Base-by-base conservation (phyloP, 352 stramenopile species). In the Hyaloperonospora arabidopsidis region DNA sequence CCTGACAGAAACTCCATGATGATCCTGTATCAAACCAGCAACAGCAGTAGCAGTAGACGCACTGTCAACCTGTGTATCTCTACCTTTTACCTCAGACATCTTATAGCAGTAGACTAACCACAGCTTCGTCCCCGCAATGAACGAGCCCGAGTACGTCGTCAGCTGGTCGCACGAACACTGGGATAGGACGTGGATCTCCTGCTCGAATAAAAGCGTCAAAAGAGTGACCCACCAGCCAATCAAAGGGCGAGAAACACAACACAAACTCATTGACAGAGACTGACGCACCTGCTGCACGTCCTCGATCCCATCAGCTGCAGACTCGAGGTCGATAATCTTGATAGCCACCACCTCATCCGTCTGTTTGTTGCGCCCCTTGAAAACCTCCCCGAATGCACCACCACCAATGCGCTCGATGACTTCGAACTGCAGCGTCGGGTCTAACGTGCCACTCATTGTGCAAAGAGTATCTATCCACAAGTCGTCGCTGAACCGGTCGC, bases 1-100 rank as follows among this genome's bases (percentile, higher is more conserved):
- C 89, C 89, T 12, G 93, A 79, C 34, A 98, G 85, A 65, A 89
- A 95, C 59, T 98, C 94, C 85, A 98, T 97, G 43, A 96, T 81
- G 61, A 98, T 97, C 72, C 85, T 89, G 11, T 55, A 57, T 19
- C n/a, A 54, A n/a, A 6, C 72, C 84, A 87, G 11, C 57, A 59
- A 17, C n/a, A 54, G 7, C 12, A 50, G 11, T 7, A 49, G 25
- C 28, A 38, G 3, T n/a, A 19, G 17, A 11, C 11, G 4, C 35
- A 18, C n/a, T 35, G 32, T 50, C 15, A 57, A 15, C 14, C 29
- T 28, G 8, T 25, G 25, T 45, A 14, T 49, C 44, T 4, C 32
- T 14, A 2, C 18, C 32, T 12, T 46, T 4, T 14, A 25, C 5
- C 8, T 12, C 1, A 51, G 45, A 15, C 34, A 29, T 8, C 50